Conservation (phyloP, 345 rosid genomes). For the Citropsis articulata region DNA sequence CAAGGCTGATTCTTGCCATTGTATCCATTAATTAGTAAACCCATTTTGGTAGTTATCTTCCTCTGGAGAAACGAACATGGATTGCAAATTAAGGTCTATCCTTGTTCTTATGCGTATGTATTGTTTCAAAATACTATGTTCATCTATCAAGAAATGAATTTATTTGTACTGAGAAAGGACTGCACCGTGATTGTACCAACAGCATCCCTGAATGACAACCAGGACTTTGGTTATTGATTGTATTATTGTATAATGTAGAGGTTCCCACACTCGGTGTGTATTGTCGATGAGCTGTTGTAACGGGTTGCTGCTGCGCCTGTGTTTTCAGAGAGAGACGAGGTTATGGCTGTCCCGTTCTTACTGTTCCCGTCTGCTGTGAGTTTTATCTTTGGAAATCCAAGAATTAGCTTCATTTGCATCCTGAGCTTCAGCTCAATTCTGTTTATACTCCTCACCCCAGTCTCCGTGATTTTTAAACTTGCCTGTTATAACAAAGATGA, state of each 20-base stretch:
- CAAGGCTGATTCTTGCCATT: not conserved
- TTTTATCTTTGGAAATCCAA: not conserved
- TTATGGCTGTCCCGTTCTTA: not conserved
- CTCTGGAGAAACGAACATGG: constrained; percentile 12
- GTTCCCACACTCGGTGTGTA: not conserved
- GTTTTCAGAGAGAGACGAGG: not conserved
- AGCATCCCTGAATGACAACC: not conserved
- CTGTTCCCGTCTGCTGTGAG: not conserved
- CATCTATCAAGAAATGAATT: not conserved
- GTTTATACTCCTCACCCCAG: no score
- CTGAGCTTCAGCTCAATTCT: not conserved
- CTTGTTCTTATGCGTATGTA: constrained; percentile 10
- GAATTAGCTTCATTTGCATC: not conserved
- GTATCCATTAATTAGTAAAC: not conserved
- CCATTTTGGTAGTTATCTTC: not conserved
- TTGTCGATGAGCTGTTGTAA: not conserved
- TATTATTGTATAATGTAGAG: not conserved
- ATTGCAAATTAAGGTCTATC: not conserved
- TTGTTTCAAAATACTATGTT: constrained; percentile 6
- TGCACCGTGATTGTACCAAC: not conserved
- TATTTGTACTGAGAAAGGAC: not conserved
- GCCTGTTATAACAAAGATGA: no score
- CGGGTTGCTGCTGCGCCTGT: not conserved
- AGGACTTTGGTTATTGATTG: no score
- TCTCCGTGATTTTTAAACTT: no score